Base-by-base conservation (phyloP, 257 asterid species). In the Euphrasia confusa region DNA sequence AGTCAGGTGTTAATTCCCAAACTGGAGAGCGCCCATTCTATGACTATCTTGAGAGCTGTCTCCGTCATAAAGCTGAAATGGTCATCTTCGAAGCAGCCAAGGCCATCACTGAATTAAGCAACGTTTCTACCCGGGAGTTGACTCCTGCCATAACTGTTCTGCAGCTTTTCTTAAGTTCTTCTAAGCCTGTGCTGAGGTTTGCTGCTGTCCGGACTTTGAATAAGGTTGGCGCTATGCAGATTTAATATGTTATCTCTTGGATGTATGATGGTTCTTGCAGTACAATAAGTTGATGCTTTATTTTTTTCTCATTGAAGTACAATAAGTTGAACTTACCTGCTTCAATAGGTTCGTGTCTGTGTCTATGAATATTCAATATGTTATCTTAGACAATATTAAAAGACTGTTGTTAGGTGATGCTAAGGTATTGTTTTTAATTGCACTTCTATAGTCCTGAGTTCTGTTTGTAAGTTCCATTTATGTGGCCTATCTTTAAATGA, bases 181-280 rank as follows among this genome's bases (percentile, higher is more conserved):
- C 94, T 5, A 90, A 90, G 82, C 97, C 97, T 4, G 97, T 90
- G 56, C 84, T 90, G 45, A 82, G 96, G 76, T 90, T 90, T 82
- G 97, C 97, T 79, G 93, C 97, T 78, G 91, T 90, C 74, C 93
- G 97, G 63, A 87, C 94, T 57, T 78, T 90, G 84, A 90, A 87
- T 63, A 90, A 87, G 96, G 97, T 90, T 64, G 72, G 77, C 65
- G 61, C 50, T 63, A 14, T 50, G 18, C 58, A 17, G 39, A 39
- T 58, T 63, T 64, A 42, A 66, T 42, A 54, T 39, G 45, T 40
- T 17, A 21, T 52, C 53, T 49, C 30, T 18, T n/a, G 18, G 21
- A 11, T 61, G 12, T 49, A 56, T 56, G 50, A 18, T 48, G 13
- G 7, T 10, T 47, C 17, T 48, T 54, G 26, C 27, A 28, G 14